Evolutionary conservation across 371 early-diverging fungal genomes (phyloP).

Genomic region (Mucor lusitanicus): DNA sequence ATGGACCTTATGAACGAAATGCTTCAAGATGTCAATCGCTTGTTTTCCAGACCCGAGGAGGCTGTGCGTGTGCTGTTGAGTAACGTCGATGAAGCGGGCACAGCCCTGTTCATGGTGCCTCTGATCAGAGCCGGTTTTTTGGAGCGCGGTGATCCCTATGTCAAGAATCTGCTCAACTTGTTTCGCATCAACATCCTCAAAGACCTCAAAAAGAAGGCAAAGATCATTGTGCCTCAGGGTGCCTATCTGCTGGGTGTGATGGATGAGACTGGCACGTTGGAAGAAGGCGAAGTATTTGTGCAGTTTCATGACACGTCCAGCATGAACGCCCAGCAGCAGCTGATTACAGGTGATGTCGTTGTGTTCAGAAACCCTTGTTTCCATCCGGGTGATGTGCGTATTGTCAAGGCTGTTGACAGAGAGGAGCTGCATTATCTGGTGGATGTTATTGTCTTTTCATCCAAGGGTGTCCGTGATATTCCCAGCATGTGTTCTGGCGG

Average conservation of each 20-base stretch:
- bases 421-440: conserved; percentile 57
- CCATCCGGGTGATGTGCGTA: conserved; percentile 85
- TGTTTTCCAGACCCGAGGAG: conserved; percentile 42
- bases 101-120: conserved; percentile 46
- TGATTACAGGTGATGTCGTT: conserved; percentile 52
- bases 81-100: conserved; percentile 61
- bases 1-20: conserved; percentile 50
- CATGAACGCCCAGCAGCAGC: conserved; percentile 6
- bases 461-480: conserved; percentile 72
- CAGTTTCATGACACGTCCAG: conserved; percentile 43
- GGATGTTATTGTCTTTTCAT: conserved; percentile 80
- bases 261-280: conserved; percentile 72
- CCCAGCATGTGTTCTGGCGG: conserved; percentile 83
- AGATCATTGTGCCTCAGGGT: conserved; percentile 69
- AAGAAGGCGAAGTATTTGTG: conserved; percentile 73
- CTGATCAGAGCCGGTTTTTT: conserved; percentile 67
- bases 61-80: conserved; percentile 53
- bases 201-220: conserved; percentile 69
- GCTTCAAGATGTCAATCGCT: conserved; percentile 42
- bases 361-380: conserved; percentile 76
- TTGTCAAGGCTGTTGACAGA: conserved; percentile 67
- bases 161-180: conserved; percentile 58
- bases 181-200: conserved; percentile 58
- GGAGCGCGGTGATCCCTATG: conserved; percentile 53
- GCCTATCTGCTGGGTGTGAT: conserved; percentile 76